phyloP scores from a whole-genome alignment of 306 rosid genomes.

The Lagenaria siceraria region DNA sequence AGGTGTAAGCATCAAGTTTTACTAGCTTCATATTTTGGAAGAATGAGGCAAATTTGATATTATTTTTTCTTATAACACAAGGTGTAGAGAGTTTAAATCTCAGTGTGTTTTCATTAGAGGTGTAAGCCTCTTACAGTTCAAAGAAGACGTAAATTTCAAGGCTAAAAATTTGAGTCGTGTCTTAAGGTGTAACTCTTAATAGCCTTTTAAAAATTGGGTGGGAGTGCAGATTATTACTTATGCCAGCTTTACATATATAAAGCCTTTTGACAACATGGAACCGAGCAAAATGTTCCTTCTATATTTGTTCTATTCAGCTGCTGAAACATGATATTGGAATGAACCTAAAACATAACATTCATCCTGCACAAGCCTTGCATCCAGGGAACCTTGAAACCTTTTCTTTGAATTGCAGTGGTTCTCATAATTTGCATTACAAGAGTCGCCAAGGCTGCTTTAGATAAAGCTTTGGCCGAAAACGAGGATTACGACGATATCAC shows the following conservation, averaged over 20 bases:
- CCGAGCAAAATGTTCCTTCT: not conserved
- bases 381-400: not conserved
- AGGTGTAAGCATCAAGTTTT: no score
- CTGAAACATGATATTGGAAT: not conserved
- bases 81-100: no score
- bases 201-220: no score
- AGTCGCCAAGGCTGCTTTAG: slow-evolving; percentile 75
- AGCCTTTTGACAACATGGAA: not conserved
- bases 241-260: not conserved
- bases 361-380: not conserved
- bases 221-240: no score
- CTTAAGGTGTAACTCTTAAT: no score
- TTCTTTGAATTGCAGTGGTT: slow-evolving; percentile 43
- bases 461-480: slow-evolving; percentile 76
- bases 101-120: no score
- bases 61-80: no score
- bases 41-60: no score
- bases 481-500: slow-evolving; percentile 26
- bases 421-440: slow-evolving; percentile 55
- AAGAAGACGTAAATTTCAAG: no score
- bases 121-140: no score
- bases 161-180: no score
- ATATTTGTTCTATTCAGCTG: not conserved
- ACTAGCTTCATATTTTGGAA: no score
- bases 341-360: not conserved